Percentiles rank a stretch among this genome's conserved stretches.
Conservation (phyloP, 345 rosid species). For the Heritiera fomes region DNA sequence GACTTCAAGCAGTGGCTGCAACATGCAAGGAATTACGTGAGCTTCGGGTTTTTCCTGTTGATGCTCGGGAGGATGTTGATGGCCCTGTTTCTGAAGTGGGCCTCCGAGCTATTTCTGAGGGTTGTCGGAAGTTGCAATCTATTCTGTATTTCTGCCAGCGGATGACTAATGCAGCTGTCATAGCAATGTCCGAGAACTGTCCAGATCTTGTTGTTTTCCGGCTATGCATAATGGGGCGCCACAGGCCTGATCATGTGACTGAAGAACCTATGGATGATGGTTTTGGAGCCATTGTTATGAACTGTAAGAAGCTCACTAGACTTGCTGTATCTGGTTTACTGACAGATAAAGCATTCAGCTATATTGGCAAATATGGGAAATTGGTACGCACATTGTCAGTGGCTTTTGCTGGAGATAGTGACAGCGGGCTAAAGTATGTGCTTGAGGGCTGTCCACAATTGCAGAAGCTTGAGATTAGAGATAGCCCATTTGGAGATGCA, state of each 20-base stretch:
- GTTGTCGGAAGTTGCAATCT: constrained; percentile 74
- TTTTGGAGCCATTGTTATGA: constrained; percentile 89
- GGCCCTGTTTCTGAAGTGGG: constrained; percentile 80
- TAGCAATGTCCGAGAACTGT: constrained; percentile 82
- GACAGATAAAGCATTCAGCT: constrained; percentile 71
- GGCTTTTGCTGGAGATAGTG: constrained; percentile 91
- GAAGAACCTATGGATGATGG: constrained; percentile 89
- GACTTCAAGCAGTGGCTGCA: constrained; percentile 77
- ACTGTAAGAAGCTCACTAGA: constrained; percentile 79
- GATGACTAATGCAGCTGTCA: constrained; percentile 87
- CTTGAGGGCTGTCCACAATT: constrained; percentile 84
- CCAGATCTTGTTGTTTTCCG: constrained; percentile 75
- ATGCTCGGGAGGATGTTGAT: constrained; percentile 66
- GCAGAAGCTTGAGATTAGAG: constrained; percentile 91
- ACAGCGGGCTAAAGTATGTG: constrained; percentile 63
- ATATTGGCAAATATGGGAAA: constrained; percentile 76
- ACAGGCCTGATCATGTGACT: constrained; percentile 65
- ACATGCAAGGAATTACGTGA: constrained; percentile 77
- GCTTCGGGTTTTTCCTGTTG: constrained; percentile 80
- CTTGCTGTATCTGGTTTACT: constrained; percentile 81
- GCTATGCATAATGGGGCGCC: constrained; percentile 88
- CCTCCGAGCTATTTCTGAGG: constrained; percentile 77
- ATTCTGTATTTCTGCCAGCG: constrained; percentile 80
- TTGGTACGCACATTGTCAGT: constrained; percentile 72
- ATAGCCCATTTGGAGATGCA: constrained; percentile 79